These are phyloP conservation scores for Monosporascus sp. DNA, from an alignment of 2,329 filamentous ascomycete species.

Conservation along the genomic window DNA sequence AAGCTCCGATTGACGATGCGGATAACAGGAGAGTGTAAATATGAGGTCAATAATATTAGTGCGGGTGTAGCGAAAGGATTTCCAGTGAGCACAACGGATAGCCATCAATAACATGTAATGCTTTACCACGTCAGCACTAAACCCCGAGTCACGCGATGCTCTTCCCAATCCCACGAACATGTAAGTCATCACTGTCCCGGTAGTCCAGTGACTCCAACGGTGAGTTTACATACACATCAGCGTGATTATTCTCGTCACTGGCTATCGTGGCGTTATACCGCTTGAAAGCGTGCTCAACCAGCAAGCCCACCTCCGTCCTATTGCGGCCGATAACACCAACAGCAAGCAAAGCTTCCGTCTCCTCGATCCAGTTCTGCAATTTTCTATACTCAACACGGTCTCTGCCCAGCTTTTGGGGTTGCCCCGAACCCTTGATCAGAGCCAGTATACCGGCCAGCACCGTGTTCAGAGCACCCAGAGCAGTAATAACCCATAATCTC, in stretches of 20 bases:
- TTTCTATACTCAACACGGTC: constrained; percentile 41
- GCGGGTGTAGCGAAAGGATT: too few relatives aligned
- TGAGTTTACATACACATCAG: constrained; percentile 31
- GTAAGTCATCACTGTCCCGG: constrained; percentile 6
- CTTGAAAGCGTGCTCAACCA: constrained; percentile 38
- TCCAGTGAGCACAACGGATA: too few relatives aligned
- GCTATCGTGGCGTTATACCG: constrained; percentile 39
- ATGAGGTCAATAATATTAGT: too few relatives aligned
- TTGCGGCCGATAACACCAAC: constrained; percentile 38
- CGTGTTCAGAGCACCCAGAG: constrained; percentile 58
- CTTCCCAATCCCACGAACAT: too few relatives aligned
- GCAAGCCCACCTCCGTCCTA: constrained; percentile 35
- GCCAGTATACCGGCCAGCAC: constrained; percentile 58
- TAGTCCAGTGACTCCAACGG: constrained; percentile 10
- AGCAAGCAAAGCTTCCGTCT: constrained; percentile 41
- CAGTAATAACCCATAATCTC: constrained; percentile 47
- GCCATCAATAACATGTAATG: too few relatives aligned
- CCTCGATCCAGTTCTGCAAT: constrained; percentile 49
- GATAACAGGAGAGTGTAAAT: too few relatives aligned
- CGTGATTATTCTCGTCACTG: constrained; percentile 36
- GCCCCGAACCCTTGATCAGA: constrained; percentile 45
- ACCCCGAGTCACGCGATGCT: too few relatives aligned
- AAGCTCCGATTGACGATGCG: too few relatives aligned
- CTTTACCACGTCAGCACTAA: too few relatives aligned
- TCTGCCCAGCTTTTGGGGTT: constrained; percentile 41